Evolutionary conservation across 345 rosid genomes (phyloP).

Genomic region (Arabidopsis arenosa): DNA sequence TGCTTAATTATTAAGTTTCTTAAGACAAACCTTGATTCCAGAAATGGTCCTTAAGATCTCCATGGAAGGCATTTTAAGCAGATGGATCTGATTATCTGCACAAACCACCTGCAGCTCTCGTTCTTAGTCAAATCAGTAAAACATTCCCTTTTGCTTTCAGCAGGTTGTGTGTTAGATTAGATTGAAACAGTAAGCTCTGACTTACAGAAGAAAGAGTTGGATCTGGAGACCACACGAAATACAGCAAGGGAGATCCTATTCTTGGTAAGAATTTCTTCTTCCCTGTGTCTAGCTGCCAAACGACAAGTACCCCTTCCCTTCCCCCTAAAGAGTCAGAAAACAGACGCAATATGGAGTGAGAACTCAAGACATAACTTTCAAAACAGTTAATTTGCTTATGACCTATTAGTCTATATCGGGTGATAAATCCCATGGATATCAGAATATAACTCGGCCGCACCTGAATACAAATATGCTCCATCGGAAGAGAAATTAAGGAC

Average conservation of each 20-base stretch:
- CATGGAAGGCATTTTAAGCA: conserved; percentile 90
- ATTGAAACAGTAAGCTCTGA: conserved; percentile 11
- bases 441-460: conserved; percentile 41
- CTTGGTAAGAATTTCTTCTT: conserved; percentile 94
- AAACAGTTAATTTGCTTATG: not conserved
- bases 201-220: conserved; percentile 90
- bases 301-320: conserved; percentile 96
- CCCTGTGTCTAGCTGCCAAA: conserved; percentile 96
- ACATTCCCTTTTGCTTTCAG: not conserved
- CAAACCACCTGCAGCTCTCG: conserved; percentile 71
- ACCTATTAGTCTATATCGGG: not conserved
- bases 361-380: not conserved
- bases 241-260: conserved; percentile 87
- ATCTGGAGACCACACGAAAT: conserved; percentile 74
- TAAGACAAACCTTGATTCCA: conserved; percentile 84
- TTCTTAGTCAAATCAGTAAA: conserved; percentile 40
- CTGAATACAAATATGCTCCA: conserved; percentile 89
- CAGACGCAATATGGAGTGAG: conserved; percentile 1
- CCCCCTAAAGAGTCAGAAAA: conserved; percentile 64
- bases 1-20: conserved; percentile 1
- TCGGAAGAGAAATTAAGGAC: conserved; percentile 84
- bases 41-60: conserved; percentile 81
- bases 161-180: conserved; percentile 20
- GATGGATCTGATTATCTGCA: conserved; percentile 96
- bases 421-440: not conserved